Evolutionary conservation across 345 rosid genomes (phyloP).

Genomic region (Rhodamnia rubescens): DNA sequence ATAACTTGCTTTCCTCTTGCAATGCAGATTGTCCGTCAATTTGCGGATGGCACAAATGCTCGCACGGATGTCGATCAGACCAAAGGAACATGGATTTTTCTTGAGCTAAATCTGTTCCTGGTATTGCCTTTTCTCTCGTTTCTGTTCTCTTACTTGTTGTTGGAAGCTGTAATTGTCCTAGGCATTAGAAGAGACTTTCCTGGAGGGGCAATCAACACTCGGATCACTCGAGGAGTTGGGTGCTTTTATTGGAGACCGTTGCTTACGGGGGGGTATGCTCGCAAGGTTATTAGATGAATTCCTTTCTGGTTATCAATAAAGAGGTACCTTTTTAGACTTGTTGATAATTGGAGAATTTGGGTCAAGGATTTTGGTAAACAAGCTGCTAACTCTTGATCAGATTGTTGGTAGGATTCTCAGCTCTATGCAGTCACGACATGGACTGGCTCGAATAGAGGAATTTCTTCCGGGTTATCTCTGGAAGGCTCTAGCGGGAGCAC

Average conservation of each 20-base stretch:
- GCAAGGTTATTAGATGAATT: slow-evolving; percentile 19
- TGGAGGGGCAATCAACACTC: not conserved
- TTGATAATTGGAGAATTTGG: not conserved
- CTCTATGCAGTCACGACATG: slow-evolving; percentile 24
- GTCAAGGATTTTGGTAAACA: not conserved
- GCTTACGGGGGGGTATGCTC: slow-evolving; percentile 50
- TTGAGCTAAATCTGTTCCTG: slow-evolving; percentile 7
- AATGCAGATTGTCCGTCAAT: slow-evolving; percentile 38
- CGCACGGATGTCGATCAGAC: slow-evolving; percentile 24
- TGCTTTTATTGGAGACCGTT: slow-evolving; percentile 28
- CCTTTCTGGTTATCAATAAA: not conserved
- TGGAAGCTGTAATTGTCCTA: too few relatives aligned
- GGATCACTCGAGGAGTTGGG: not conserved
- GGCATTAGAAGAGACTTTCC: not conserved
- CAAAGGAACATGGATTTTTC: slow-evolving; percentile 31
- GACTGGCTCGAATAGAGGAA: slow-evolving; percentile 26
- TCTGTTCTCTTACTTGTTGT: not conserved
- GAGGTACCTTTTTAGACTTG: not conserved
- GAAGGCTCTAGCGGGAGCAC: slow-evolving; percentile 30
- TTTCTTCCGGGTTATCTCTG: slow-evolving; percentile 29
- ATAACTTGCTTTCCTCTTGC: not conserved
- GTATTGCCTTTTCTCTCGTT: not conserved
- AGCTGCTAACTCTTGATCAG: slow-evolving; percentile 3
- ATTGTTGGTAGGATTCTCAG: slow-evolving; percentile 48
- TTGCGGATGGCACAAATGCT: slow-evolving; percentile 49